phyloP scores from a whole-genome alignment of 164 flowering plant species.

The Vitis cinerea region DNA sequence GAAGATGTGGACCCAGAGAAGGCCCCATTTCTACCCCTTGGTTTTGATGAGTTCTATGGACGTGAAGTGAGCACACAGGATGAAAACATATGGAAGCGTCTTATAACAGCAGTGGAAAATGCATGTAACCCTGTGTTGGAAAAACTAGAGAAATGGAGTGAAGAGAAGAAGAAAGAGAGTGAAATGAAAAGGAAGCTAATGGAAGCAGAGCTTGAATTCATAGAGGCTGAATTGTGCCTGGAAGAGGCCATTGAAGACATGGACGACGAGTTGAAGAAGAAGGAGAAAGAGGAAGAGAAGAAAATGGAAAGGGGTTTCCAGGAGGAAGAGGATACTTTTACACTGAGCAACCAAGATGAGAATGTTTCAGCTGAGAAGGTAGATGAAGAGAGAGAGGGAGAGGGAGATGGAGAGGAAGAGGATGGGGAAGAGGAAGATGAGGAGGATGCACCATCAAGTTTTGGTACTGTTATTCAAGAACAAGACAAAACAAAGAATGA shows the following conservation, averaged over 20 bases:
- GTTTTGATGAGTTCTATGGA: slow-evolving; percentile 87
- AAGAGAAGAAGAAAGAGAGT: slow-evolving; percentile 62
- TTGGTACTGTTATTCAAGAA: slow-evolving; percentile 53
- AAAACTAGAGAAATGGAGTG: slow-evolving; percentile 62
- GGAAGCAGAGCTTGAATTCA: slow-evolving; percentile 60
- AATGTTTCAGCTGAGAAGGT: slow-evolving; percentile 23
- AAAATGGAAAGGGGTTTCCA: slow-evolving; percentile 38
- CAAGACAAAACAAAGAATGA: slow-evolving; percentile 29
- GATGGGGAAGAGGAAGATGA: slow-evolving; percentile 37
- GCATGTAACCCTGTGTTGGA: slow-evolving; percentile 38
- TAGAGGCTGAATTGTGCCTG: slow-evolving; percentile 68
- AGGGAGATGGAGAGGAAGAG: slow-evolving; percentile 52
- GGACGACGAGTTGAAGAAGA: slow-evolving; percentile 57
- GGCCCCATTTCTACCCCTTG: slow-evolving; percentile 72
- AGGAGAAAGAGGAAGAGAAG: slow-evolving; percentile 67
- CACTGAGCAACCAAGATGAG: slow-evolving; percentile 21
- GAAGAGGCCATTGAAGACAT: slow-evolving; percentile 71
- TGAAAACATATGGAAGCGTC: slow-evolving; percentile 32
- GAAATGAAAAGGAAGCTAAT: slow-evolving; percentile 49
- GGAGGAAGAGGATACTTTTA: slow-evolving; percentile 37
- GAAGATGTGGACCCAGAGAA: slow-evolving; percentile 75
- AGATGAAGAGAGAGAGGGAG: slow-evolving; percentile 22
- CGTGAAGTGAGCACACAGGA: slow-evolving; percentile 25
- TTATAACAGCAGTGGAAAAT: slow-evolving; percentile 33
- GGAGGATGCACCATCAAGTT: slow-evolving; percentile 57